Conservation (phyloP, 768 basidiomycete genomes). For the Boletus vinaceobasis region DNA sequence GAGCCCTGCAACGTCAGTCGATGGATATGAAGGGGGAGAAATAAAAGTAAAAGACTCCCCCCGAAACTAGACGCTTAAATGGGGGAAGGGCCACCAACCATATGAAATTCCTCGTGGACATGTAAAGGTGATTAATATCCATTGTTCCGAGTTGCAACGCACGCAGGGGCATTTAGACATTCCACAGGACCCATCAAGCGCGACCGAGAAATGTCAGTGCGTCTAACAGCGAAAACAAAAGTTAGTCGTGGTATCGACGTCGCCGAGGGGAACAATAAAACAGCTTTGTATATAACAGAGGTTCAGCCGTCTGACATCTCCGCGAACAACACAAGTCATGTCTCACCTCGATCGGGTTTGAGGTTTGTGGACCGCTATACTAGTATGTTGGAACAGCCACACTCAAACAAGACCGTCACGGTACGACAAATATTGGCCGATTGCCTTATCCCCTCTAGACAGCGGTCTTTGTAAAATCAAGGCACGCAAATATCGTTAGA, state of each 20-base stretch:
- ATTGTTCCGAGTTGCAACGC: conserved; percentile 20
- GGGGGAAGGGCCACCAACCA: neutral
- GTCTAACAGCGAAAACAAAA: conserved; percentile 23
- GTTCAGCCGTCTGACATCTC: conserved; percentile 8
- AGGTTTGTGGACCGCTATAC: neutral
- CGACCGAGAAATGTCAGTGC: conserved; percentile 7
- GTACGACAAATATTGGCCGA: neutral
- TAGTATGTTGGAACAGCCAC: conserved; percentile 13
- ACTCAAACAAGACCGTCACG: conserved; percentile 8
- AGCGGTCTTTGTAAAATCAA: conserved; percentile 1
- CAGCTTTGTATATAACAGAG: neutral
- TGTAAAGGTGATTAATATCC: conserved; percentile 7
- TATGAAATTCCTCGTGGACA: conserved; percentile 8
- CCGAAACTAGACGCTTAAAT: conserved; percentile 19
- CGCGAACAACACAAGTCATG: conserved; percentile 21
- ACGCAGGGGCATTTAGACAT: conserved; percentile 2
- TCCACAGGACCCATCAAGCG: conserved; percentile 4
- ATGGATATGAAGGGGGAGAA: conserved; percentile 8
- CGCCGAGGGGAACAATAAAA: conserved; percentile 25
- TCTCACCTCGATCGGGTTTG: conserved; percentile 31
- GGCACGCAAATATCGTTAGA: conserved; percentile 1
- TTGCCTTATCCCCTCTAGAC: neutral
- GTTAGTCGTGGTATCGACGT: conserved; percentile 3
- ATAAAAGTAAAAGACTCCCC: conserved; percentile 2
- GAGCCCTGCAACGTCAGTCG: conserved; percentile 44